Evolutionary conservation across 495 filamentous ascomycete genomes (phyloP), one percentile per base, ranked within the genome.

Genomic region (Hyphodiscus hymeniophilus): DNA sequence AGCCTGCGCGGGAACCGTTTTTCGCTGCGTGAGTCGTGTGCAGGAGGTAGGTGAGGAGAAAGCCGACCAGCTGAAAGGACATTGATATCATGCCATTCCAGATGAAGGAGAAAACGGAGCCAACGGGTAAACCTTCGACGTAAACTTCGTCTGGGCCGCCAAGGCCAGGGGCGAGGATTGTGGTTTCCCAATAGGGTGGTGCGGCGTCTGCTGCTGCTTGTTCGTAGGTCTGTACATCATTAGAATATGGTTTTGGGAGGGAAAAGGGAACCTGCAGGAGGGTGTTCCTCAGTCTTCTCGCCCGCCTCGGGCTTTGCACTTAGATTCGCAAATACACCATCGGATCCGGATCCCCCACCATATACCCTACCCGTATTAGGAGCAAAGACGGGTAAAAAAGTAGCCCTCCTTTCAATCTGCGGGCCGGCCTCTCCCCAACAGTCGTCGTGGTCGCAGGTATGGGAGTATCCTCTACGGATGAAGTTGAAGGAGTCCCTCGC

Each of bases 71-170:
- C 59, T 92, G 86, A 74, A 98, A 96, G n/a, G 88, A 92, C 83
- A 94, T 88, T 41, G 87, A 91, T 56, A 98, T 96, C 84, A 97
- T 91, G 63, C 80, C 90, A 65, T 98, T 98, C 94, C 94, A 98
- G 50, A 95, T 70, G 59, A 98, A 98, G 45, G 81, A 84, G 72
- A 97, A 97, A 55, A 97, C 68, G 28, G 89, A 94, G 59, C 92
- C 92, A 51, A 98, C 94, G 2, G 94, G 89, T 55, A 98, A 75
- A 55, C 92, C 94, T 62, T 98, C 91, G 34, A 97, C 84, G 62
- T 87, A 98, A 40, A 98, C 92, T 65, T 97, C 92, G 59, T 97
- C 89, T 24, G 76, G 74, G 2, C 82, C 84, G 38, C 82, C 77
- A 42, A 82, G 71, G 24, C 91, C 91, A 6, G 92, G 94, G 2